Base-by-base conservation (phyloP, 2,329 filamentous ascomycete species). In the Alternaria brassicae region DNA sequence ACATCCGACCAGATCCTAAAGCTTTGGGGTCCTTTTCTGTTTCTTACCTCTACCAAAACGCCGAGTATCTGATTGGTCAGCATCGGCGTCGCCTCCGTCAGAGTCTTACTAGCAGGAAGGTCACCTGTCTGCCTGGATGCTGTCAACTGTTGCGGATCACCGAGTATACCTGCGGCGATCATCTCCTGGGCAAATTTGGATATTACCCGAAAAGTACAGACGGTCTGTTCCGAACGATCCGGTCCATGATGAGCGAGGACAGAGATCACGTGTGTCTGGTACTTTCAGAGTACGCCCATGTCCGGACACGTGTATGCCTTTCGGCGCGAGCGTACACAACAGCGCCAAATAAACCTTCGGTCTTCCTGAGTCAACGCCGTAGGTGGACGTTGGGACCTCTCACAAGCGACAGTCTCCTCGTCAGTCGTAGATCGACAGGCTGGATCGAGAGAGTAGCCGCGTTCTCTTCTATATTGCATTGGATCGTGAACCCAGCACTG, bases 381-480 rank as follows among this genome's bases (percentile, higher is more conserved):
- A 40, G 55, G 41, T 58, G 55, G 55, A 58, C 55, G 7, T 23
- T 58, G 12, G 55, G 55, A n/a, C 55, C 55, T 1, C 55, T 58
- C 25, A 53, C 55, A 17, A 58, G 55, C 25, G 55, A 58, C 12
- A 41, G 17, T 17, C 40, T 58, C 2, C 55, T 58, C 28, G 2
- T 58, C 3, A 47, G 40, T 15, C 55, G 49, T 27, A 58, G 8
- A 30, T 47, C 49, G n/a, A 58, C 49, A 4, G 55, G 55, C 19
- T 58, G 27, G 17, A 34, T 53, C 8, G 55, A 58, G 27, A 40
- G 55, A 41, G 28, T 53, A 7, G 49, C 55, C 10, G 55, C 55
- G 2, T 27, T 58, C 17, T 4, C 49, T 40, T 53, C 55, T 10
- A 17, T 58, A 10, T 21, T 47, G 41, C 34, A 53, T 13, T 58